Evolutionary conservation across 2,329 filamentous ascomycete species (phyloP).

Genomic region (Westerdykella sp.): DNA sequence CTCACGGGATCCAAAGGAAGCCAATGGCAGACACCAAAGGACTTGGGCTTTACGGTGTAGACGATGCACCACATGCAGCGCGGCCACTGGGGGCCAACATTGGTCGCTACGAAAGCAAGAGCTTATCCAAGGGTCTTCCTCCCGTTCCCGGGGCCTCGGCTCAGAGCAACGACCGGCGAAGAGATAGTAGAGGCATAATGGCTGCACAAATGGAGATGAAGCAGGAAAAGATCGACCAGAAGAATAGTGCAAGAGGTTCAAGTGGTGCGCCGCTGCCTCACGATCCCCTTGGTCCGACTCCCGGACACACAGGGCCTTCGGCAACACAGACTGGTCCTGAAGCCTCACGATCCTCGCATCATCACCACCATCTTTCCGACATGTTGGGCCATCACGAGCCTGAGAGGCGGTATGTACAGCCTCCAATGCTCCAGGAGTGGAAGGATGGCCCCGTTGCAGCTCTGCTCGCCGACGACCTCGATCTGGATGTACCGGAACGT

Average conservation of each 20-base stretch:
- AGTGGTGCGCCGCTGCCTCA: slow-evolving; percentile 31
- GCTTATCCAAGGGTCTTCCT: slow-evolving; percentile 16
- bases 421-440: slow-evolving; percentile 56
- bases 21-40: slow-evolving; percentile 20
- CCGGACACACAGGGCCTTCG: slow-evolving; percentile 22
- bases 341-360: slow-evolving; percentile 22
- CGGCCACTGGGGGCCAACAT: slow-evolving; percentile 21
- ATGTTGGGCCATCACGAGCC: slow-evolving; percentile 38
- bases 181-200: slow-evolving; percentile 31
- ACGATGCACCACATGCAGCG: slow-evolving; percentile 14
- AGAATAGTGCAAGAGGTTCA: slow-evolving; percentile 28
- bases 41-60: slow-evolving; percentile 28
- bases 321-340: slow-evolving; percentile 18
- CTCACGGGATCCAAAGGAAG: slow-evolving; percentile 20
- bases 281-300: slow-evolving; percentile 29
- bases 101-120: slow-evolving; percentile 33
- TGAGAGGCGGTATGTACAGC: slow-evolving; percentile 50
- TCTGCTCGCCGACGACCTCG: slow-evolving; percentile 40
- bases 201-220: slow-evolving; percentile 36
- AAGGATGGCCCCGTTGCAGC: slow-evolving; percentile 36
- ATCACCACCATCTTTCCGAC: slow-evolving; percentile 22
- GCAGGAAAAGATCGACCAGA: slow-evolving; percentile 33
- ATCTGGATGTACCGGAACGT: slow-evolving; percentile 32
- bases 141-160: slow-evolving; percentile 12
- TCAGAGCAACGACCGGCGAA: slow-evolving; percentile 15